Conservation (phyloP, 495 filamentous ascomycete genomes). For the Amorphotheca resinae region DNA sequence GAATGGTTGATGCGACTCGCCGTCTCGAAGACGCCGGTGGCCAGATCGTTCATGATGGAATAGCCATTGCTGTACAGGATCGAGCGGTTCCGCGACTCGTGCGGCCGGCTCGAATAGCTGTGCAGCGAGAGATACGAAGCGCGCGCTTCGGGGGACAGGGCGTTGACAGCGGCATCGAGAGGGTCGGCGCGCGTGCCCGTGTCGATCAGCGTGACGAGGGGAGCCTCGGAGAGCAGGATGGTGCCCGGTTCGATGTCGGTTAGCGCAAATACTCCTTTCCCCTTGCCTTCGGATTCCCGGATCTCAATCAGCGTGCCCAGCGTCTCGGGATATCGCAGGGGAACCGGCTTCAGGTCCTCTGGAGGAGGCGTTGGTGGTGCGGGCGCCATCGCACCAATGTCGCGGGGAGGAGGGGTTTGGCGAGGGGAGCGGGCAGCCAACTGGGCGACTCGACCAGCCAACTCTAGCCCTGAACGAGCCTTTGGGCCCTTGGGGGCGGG, state of each 20-base stretch:
- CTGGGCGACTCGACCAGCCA: background rate
- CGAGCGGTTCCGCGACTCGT: conserved; percentile 3
- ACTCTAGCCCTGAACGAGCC: too few relatives aligned
- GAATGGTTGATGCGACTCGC: conserved; percentile 16
- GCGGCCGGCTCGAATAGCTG: background rate
- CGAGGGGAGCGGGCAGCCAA: background rate
- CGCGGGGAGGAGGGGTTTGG: background rate
- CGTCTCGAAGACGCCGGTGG: conserved; percentile 12
- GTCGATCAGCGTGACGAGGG: conserved; percentile 10
- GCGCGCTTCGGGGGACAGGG: background rate
- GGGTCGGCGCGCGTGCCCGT: conserved; percentile 6
- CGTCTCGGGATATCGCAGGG: conserved; percentile 11
- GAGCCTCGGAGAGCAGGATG: conserved; percentile 8
- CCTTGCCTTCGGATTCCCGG: conserved; percentile 5
- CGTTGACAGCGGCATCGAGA: conserved; percentile 3
- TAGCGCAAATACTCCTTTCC: conserved; percentile 10
- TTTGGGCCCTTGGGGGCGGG: background rate
- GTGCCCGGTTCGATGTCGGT: conserved; percentile 9
- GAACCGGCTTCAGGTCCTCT: background rate
- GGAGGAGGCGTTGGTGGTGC: background rate
- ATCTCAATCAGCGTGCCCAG: conserved; percentile 7
- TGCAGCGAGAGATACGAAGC: conserved; percentile 4
- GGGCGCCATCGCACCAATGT: background rate
- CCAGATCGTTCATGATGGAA: conserved; percentile 3
- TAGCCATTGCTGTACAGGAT: conserved; percentile 16